Evolutionary conservation across 176 grass and related monocot species (phyloP), one percentile per base, ranked within the genome.

Genomic region (Rhynchospora tenuis): DNA sequence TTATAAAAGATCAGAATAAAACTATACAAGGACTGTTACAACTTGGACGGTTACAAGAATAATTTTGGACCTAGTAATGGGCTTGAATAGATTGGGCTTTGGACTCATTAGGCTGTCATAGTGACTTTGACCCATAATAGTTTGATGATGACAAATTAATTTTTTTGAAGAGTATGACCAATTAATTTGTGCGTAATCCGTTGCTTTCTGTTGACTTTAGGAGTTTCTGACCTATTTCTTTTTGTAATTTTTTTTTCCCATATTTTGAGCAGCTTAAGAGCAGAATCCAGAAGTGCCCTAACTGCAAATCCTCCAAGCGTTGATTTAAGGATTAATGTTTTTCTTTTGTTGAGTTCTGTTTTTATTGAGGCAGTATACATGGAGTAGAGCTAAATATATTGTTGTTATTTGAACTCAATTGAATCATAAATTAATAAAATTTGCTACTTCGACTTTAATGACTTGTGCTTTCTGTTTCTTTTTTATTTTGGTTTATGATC

Each of bases 361-460:
- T 56, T 26, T 5, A 77, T 31, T 77, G 73, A 77, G 48, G 73
- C 46, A 55, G 9, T 76, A 55, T 76, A 76, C 23, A 54, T 51
- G 24, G 47, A 77, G 14, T 56, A 28, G 47, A 77, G 73, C 24
- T 52, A 31, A 77, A 29, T 38, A 38, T 4, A 38, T 56, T 56
- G 26, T 9, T 77, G 73, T 56, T 55, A 46, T 28, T 56, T 77
- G 50, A 56, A 55, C 67, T 45, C 17, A 44, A 71, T 71, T 56
- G 73, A 56, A 76, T 76, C 73, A n/a, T n/a, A 77, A 77, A 56
- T 56, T 56, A 77, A 77, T 77, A 77, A 77, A 77, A 56, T 17
- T 56, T 17, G 26, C 73, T 9, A 55, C 24, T 19, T 38, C 5
- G 6, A 28, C 48, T 77, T 77, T 26, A 29, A 31, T 77, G 15